A percentile compares a stretch with the other conserved stretches of the same genome.
Evolutionary conservation across 23 red algal species (phyloP).

Genomic region (Pyropia haitanensis): DNA sequence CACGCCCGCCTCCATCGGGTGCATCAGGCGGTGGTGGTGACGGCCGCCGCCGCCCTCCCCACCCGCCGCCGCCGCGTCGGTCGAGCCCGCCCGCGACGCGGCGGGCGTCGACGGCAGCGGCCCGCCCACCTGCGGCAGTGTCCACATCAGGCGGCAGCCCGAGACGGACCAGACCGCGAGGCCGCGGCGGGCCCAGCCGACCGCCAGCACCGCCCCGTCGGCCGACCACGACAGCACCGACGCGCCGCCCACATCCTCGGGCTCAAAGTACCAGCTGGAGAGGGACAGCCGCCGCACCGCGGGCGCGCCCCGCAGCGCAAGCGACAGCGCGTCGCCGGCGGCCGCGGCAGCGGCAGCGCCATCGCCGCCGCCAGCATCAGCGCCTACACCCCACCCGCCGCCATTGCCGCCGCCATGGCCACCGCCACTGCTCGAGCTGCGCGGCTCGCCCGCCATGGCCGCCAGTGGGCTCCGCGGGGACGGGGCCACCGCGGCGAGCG

Average conservation of each 20-base stretch:
- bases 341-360: not conserved
- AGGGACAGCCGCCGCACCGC: constrained; percentile 46
- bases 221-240: constrained; percentile 58
- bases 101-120: constrained; percentile 26
- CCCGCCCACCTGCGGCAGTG: constrained; percentile 57
- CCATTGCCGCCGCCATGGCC: no score
- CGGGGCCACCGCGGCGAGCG: no score
- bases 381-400: no score
- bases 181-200: constrained; percentile 74
- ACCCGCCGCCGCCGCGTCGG: constrained; percentile 1
- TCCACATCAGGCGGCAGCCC: constrained; percentile 86
- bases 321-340: constrained; percentile 28
- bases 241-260: constrained; percentile 45
- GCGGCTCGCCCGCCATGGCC: no score
- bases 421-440: no score
- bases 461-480: no score
- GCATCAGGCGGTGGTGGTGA: not conserved
- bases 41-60: not conserved
- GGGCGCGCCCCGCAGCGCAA: constrained; percentile 6
- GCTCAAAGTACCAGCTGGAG: constrained; percentile 77
- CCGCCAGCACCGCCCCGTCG: constrained; percentile 67
- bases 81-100: constrained; percentile 7
- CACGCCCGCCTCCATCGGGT: constrained; percentile 39
- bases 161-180: constrained; percentile 77
- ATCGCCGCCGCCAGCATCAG: no score